Evolutionary conservation across 345 rosid genomes (phyloP), one percentile per base, ranked within the genome.

Genomic region (Hibiscus syriacus): DNA sequence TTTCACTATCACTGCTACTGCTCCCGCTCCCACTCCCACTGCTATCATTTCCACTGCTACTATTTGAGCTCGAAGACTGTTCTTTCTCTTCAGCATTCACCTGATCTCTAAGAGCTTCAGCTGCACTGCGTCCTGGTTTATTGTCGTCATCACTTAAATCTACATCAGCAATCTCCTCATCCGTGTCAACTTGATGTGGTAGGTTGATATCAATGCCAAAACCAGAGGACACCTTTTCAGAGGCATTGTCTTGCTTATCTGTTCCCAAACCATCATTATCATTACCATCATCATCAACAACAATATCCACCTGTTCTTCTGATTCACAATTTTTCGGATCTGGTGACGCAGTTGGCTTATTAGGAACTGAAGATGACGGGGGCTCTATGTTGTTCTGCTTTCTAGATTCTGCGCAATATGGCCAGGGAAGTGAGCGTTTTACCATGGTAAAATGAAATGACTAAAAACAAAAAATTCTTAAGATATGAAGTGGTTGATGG

Each of bases 81-180:
- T 73, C 80, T 61, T 58, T 68, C 59, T 78, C 80, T 58, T 83
- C 82, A 0, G 84, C 96, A 66, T 79, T 84, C 49, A 89, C 86
- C 77, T 89, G 98, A 43, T 92, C 94, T 77, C 85, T 79, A 46
- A 87, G 94, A 39, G 92, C 94, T 71, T 92, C 92, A 20, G 96
- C 96, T 9, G 98, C 98, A 56, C 86, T 86, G 30, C 71, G 81
- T 54, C 90, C 90, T 8, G 22, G 22, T 50, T 81, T 81, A n/a
- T 80, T 76, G 23, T 85, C 96, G 13, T 82, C 89, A 17, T 85
- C 92, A 56, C 84, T 82, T 26, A 78, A 81, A 63, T 91, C 96
- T 46, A 91, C 92, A 74, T 84, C 90, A 34, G 90, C 93, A 74
- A 89, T 87, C 83, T 89, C 97, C 72, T 83, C 91, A 14, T 80